A percentile compares a stretch with the other conserved stretches of the same genome.
phyloP scores from a whole-genome alignment of 31 red algal genomes.

The Odonthalia washingtoniensis region DNA sequence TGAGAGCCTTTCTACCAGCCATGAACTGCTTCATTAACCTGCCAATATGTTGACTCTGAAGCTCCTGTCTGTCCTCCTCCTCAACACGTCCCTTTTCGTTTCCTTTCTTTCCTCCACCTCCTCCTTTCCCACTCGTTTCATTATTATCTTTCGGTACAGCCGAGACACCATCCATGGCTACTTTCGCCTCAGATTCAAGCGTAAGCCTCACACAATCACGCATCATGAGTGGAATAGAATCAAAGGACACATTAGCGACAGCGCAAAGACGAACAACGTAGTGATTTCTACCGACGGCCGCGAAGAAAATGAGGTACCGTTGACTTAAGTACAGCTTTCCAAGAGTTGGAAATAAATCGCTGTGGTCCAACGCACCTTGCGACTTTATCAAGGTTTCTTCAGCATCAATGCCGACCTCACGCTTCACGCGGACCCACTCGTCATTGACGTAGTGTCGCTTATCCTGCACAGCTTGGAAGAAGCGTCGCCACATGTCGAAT shows the following conservation, averaged over 20 bases:
- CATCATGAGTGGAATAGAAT: slow-evolving; percentile 76
- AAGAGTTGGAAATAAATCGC: slow-evolving; percentile 73
- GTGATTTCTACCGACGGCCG: slow-evolving; percentile 78
- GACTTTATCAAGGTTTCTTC: slow-evolving; percentile 76
- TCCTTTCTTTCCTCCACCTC: neutral
- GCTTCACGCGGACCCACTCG: slow-evolving; percentile 73
- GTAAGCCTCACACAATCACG: slow-evolving; percentile 72
- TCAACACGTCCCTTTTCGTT: neutral
- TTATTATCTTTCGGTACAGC: slow-evolving; percentile 15
- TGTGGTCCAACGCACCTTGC: slow-evolving; percentile 80
- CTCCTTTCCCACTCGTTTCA: neutral
- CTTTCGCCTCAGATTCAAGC: slow-evolving; percentile 62
- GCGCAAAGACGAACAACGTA: slow-evolving; percentile 70
- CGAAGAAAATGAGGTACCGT: slow-evolving; percentile 81
- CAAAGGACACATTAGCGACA: slow-evolving; percentile 41
- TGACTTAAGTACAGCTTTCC: slow-evolving; percentile 83
- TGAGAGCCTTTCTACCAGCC: slow-evolving; percentile 64
- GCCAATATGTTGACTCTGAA: slow-evolving; percentile 55
- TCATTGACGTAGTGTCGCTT: slow-evolving; percentile 71
- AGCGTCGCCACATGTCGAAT: slow-evolving; percentile 68
- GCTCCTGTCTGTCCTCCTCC: slow-evolving; percentile 24
- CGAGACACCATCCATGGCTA: slow-evolving; percentile 63
- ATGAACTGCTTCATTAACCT: slow-evolving; percentile 63
- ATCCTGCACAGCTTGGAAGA: slow-evolving; percentile 67
- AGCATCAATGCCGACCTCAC: slow-evolving; percentile 73